Base-by-base conservation (phyloP, 768 basidiomycete genomes). In the Amanita polypyramis region DNA sequence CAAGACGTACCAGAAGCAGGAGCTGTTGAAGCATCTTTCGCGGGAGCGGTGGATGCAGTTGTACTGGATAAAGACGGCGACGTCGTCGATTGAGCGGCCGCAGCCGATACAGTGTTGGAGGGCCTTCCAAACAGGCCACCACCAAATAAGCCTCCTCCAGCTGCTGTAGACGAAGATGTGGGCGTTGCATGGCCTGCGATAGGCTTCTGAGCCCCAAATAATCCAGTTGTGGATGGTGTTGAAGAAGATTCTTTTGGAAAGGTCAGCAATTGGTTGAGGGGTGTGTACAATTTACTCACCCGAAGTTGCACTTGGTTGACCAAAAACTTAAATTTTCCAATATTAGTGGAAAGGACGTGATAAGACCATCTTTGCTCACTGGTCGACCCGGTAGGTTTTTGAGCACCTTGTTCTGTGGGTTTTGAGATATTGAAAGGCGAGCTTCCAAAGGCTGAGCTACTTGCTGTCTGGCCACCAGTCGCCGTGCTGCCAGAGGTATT, bases 11-110 rank as follows among this genome's bases (percentile, higher is more conserved):
- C 21, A 23, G 52, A 41, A 14, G 60, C 37, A 35, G 61, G 21
- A 27, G 25, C 25, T 11, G 58, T 34, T 20, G 56, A 21, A 12
- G 47, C 45, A 25, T 25, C 35, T 15, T 27, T 54, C 14, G 62
- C 42, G 11, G 65, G 45, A 10, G 61, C 42, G 32, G 58, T 42
- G 27, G 62, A 15, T 37, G 62, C 45, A 27, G 56, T 56, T 45
- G 58, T 42, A 15, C 61, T 49, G 20, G 56, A 35, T 27, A 58
- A 50, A 34, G 60, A 47, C 30, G 55, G 10, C 35, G 57, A 33
- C 9, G 56, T 44, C 14, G 57, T 42, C 17, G 52, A 21, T 30
- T 55, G 34, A 27, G 58, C 11, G 30, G 55, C 41, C 25, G 54
- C 20, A 6, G 52, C 32, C 7, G 51, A 23, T 5, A 54, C 32